Conservation (phyloP, 1,139 yeast species). For the Blastobotrys persicus region DNA sequence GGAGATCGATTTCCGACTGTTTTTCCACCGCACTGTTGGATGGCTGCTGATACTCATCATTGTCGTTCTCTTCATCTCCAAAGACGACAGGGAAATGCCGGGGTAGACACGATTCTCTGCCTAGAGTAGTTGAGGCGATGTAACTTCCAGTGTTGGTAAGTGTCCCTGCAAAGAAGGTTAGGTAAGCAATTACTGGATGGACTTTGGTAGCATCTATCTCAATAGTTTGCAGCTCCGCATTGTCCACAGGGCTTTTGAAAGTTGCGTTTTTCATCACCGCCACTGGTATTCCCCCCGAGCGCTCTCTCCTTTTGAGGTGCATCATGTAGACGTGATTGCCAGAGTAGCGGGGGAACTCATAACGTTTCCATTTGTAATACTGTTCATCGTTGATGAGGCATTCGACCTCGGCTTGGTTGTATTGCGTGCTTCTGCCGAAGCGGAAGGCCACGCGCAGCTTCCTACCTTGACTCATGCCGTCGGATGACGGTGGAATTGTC, state of each 20-base stretch:
- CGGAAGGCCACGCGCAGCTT: slow-evolving; percentile 4
- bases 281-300: slow-evolving; percentile 18
- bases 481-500: slow-evolving; percentile 2
- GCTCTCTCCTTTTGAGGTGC: slow-evolving; percentile 18
- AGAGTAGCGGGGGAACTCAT: slow-evolving; percentile 17
- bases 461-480: neutral
- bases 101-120: slow-evolving; percentile 6
- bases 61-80: neutral
- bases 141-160: slow-evolving; percentile 6
- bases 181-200: slow-evolving; percentile 26
- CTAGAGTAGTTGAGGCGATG: neutral
- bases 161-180: slow-evolving; percentile 25
- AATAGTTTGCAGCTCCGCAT: slow-evolving; percentile 23
- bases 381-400: neutral
- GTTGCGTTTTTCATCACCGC: slow-evolving; percentile 24
- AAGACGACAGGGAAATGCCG: neutral
- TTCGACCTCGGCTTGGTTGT: slow-evolving; percentile 3
- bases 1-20: slow-evolving; percentile 2
- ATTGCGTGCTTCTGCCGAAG: neutral
- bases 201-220: slow-evolving; percentile 29
- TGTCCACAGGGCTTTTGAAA: slow-evolving; percentile 24
- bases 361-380: slow-evolving; percentile 21
- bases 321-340: slow-evolving; percentile 21
- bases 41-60: neutral
- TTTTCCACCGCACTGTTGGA: slow-evolving; percentile 4